phyloP scores from a whole-genome alignment of 352 stramenopile genomes.

The Elongisporangium senticosum region DNA sequence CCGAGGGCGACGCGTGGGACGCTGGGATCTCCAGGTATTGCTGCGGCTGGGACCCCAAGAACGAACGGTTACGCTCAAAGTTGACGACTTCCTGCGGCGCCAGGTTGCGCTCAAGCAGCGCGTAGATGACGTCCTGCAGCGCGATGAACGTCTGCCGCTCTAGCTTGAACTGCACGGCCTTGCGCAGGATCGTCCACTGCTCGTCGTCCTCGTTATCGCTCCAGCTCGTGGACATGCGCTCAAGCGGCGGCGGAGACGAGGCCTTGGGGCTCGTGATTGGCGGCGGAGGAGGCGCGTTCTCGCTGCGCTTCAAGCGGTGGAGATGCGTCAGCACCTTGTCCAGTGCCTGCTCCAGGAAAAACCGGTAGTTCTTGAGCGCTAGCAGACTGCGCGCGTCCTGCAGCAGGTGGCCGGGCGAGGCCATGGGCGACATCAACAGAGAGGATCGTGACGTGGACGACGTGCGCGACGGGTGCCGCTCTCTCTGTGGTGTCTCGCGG shows the following conservation, averaged over 20 bases:
- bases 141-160: slow-evolving; percentile 63
- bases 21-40: slow-evolving; percentile 56
- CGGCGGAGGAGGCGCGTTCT: slow-evolving; percentile 7
- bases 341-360: slow-evolving; percentile 64
- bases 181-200: slow-evolving; percentile 46
- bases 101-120: slow-evolving; percentile 33
- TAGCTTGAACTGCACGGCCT: slow-evolving; percentile 50
- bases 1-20: slow-evolving; percentile 37
- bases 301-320: not conserved
- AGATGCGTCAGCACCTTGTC: slow-evolving; percentile 46
- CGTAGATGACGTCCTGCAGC: slow-evolving; percentile 64
- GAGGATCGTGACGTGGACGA: slow-evolving; percentile 10
- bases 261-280: slow-evolving; percentile 8
- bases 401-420: slow-evolving; percentile 1
- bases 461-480: slow-evolving; percentile 1
- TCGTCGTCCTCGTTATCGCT: slow-evolving; percentile 23
- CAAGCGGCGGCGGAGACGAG: not conserved
- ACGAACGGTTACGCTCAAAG: slow-evolving; percentile 50
- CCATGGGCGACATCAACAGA: not conserved
- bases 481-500: not conserved
- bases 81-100: slow-evolving; percentile 30
- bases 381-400: slow-evolving; percentile 48
- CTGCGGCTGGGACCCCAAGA: slow-evolving; percentile 37
- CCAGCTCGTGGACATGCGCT: not conserved
- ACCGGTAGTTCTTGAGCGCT: slow-evolving; percentile 67